Base-by-base conservation (phyloP, 768 basidiomycete species). In the Suillus cothurnatus region DNA sequence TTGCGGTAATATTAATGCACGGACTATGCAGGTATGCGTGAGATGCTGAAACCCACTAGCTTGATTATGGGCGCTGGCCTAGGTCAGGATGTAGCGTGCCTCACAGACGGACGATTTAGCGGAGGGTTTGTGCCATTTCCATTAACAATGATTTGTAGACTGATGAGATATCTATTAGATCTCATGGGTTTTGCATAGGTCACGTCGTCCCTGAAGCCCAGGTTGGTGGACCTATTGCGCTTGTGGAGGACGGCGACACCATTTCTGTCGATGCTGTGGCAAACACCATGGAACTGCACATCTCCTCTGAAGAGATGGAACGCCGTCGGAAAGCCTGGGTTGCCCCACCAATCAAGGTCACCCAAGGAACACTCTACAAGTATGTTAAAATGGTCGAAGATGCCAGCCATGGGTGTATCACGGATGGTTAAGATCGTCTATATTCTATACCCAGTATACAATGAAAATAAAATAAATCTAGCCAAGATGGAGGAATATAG, bases 1-100 rank as follows among this genome's bases (percentile, higher is more conserved):
- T 59, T 38, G 9, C 21, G 49, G 7, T 53, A 45, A 56, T 59
- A 64, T 61, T 74, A 32, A 59, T 11, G 17, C 26, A 70, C 61
- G 55, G 59, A 66, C 59, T 64, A 64, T 63, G 53, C 73, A 91
- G 95, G 95, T 68, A 99, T 99, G 97, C 97, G 95, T 59, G 97
- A 99, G 82, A 99, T 99, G 97, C 84, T 99, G 65, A 98, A 98
- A 76, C 96, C 96, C 31, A 99, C 97, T 38, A 94, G 93, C 81
- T 76, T 99, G 73, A 95, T 99, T 77, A 99, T 99, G 94, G 97
- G 97, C 63, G 97, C 97, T 15, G 97, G 97, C 14, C 84, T 99
- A 14, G 97, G 97, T 14, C 81, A 91, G 69, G 97, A 99, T 71
- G 97, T 99, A 58, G 97, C 97, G 45, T 98, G 94, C 77, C 78